Evolutionary conservation across 208 protist species (phyloP).

Genomic region (Leishmania lainsoni): DNA sequence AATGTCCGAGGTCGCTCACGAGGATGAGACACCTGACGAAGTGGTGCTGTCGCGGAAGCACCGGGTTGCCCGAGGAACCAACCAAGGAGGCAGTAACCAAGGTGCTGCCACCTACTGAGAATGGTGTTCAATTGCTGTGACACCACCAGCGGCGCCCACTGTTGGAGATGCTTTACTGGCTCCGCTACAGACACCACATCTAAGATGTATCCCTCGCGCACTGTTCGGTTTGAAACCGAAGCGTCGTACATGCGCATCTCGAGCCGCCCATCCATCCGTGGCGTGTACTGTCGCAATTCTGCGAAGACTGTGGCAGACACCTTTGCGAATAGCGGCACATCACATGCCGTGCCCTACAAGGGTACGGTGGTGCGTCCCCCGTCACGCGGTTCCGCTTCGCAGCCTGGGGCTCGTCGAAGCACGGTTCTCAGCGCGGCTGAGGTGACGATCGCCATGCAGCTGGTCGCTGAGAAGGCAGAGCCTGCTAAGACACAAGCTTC

Average conservation of each 20-base stretch:
- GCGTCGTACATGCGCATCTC: neutral
- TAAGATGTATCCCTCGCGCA: too few species aligned
- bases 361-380: conserved; percentile 6
- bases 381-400: neutral
- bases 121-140: neutral
- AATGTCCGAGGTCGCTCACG: conserved; percentile 1
- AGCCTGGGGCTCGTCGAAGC: neutral
- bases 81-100: neutral
- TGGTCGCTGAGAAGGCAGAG: neutral
- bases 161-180: neutral
- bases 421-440: neutral
- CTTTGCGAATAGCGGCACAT: neutral
- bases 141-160: neutral
- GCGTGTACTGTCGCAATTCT: neutral
- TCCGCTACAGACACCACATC: neutral
- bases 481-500: neutral
- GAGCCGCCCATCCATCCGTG: neutral
- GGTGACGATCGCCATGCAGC: neutral
- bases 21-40: neutral
- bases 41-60: neutral
- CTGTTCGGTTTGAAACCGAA: neutral
- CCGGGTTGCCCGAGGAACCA: neutral
- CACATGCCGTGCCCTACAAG: conserved; percentile 22
- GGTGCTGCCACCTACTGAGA: neutral
- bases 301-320: neutral